Conservation (phyloP, 495 filamentous ascomycete genomes). For the Penicillium arizonense region DNA sequence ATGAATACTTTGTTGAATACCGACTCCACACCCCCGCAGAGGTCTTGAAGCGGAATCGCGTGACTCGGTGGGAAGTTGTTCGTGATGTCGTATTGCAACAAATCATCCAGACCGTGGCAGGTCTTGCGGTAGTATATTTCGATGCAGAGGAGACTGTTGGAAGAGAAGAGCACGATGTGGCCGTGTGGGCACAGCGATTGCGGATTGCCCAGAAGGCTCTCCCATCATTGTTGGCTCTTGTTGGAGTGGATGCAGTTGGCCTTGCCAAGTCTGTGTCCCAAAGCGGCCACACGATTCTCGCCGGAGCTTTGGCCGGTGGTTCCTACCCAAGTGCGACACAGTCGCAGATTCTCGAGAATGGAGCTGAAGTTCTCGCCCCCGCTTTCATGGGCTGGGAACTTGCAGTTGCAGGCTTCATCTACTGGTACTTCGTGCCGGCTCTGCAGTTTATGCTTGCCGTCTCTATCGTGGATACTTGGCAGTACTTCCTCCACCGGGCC, state of each 20-base stretch:
- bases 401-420: slow-evolving; percentile 66
- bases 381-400: slow-evolving; percentile 68
- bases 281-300: slow-evolving; percentile 59
- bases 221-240: slow-evolving; percentile 51
- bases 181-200: slow-evolving; percentile 74
- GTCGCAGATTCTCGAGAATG: slow-evolving; percentile 31
- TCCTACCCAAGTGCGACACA: slow-evolving; percentile 57
- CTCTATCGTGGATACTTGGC: slow-evolving; percentile 84
- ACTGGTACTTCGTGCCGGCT: slow-evolving; percentile 73
- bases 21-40: slow-evolving; percentile 91
- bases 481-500: slow-evolving; percentile 91
- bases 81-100: slow-evolving; percentile 89
- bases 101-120: slow-evolving; percentile 73
- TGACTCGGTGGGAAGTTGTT: slow-evolving; percentile 74
- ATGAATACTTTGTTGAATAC: slow-evolving; percentile 81
- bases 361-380: slow-evolving; percentile 32
- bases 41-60: slow-evolving; percentile 81
- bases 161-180: slow-evolving; percentile 77
- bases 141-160: slow-evolving; percentile 67
- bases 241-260: slow-evolving; percentile 41
- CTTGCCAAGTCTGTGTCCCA: slow-evolving; percentile 37
- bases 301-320: slow-evolving; percentile 69
- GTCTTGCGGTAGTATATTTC: slow-evolving; percentile 57
- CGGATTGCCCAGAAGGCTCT: slow-evolving; percentile 67
- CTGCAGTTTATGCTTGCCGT: slow-evolving; percentile 73